A percentile compares a stretch with the other conserved stretches of the same genome.
Evolutionary conservation across 495 filamentous ascomycete genomes (phyloP).

Genomic region (Trichoderma orchidacearum): DNA sequence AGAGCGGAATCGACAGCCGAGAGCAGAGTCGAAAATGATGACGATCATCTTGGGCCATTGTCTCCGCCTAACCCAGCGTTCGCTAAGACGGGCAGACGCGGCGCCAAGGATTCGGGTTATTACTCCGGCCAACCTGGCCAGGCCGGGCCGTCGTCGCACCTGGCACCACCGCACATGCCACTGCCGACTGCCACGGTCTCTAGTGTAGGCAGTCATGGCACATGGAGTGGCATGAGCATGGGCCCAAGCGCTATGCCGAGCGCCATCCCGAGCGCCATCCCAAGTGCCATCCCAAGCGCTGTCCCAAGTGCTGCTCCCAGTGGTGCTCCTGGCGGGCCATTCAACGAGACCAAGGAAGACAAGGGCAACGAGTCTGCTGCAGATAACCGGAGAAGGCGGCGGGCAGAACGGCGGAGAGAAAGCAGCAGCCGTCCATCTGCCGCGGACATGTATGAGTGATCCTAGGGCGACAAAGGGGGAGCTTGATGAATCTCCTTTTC

Average conservation of each 20-base stretch:
- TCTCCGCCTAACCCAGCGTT: slow-evolving; percentile 34
- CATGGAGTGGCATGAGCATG: slow-evolving; percentile 25
- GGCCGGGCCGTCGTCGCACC: slow-evolving; percentile 21
- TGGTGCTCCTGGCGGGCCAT: not conserved
- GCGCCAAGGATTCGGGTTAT: slow-evolving; percentile 41
- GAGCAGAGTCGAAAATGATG: slow-evolving; percentile 13
- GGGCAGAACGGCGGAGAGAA: slow-evolving; percentile 6
- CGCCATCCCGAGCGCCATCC: slow-evolving; percentile 8
- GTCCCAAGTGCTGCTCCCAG: slow-evolving; percentile 4
- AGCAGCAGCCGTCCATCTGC: slow-evolving; percentile 9
- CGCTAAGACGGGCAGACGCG: slow-evolving; percentile 22
- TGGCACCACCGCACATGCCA: slow-evolving; percentile 6
- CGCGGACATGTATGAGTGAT: not conserved
- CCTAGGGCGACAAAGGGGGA: not conserved
- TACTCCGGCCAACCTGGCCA: slow-evolving; percentile 28
- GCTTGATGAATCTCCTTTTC: not conserved
- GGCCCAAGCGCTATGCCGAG: slow-evolving; percentile 4
- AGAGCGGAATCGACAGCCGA: slow-evolving; percentile 27
- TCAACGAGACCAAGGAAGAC: not conserved
- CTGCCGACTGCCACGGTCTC: slow-evolving; percentile 6
- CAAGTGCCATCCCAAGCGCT: slow-evolving; percentile 1
- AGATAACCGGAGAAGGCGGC: not conserved
- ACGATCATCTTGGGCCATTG: slow-evolving; percentile 13
- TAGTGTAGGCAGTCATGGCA: slow-evolving; percentile 29
- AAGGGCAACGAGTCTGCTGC: slow-evolving; percentile 8